Evolutionary conservation across 345 rosid genomes (phyloP), one percentile per base, ranked within the genome.

Genomic region (Acer saccharum): DNA sequence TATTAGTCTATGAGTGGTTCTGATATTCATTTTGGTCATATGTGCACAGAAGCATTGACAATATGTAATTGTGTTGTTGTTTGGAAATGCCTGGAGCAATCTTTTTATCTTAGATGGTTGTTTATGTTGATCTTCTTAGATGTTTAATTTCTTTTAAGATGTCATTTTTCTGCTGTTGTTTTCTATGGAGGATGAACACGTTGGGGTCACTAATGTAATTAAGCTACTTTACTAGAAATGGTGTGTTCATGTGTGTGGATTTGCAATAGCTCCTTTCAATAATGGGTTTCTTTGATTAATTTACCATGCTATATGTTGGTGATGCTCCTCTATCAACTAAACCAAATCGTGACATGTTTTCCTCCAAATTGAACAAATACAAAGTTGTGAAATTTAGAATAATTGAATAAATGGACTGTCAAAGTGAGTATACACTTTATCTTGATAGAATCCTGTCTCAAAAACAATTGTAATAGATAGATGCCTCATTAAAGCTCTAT

Each of bases 11-110:
- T n/a, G 52, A 35, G 39, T 61, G 16, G 35, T 72, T 72, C 29
- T 25, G 71, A 81, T 76, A 32, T 68, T 50, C 13, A 46, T 73
- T 58, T 62, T 39, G 25, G 25, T 2, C 7, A 18, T 6, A 10
- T 48, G 77, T 23, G 76, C 57, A 60, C 39, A 7, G 7, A n/a
- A 41, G 10, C 76, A 1, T 14, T 18, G 27, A n/a, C 1, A 7
- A 35, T 65, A 21, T 63, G 18, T 54, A 23, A 64, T 68, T 71
- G 7, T 74, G 17, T 25, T 74, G 25, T 68, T 27, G 25, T 68
- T 46, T 6, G 39, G 68, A 68, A 60, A 29, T 46, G 48, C 10
- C 27, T 29, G 1, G 27, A 25, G 27, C 27, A 25, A 25, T 2
- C 44, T 10, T 58, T 55, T 48, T 50, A 0, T 39, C 14, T 2